These are phyloP conservation scores for Rubia balearica DNA, from an alignment of 305 asterid species.

Conservation along the genomic window DNA sequence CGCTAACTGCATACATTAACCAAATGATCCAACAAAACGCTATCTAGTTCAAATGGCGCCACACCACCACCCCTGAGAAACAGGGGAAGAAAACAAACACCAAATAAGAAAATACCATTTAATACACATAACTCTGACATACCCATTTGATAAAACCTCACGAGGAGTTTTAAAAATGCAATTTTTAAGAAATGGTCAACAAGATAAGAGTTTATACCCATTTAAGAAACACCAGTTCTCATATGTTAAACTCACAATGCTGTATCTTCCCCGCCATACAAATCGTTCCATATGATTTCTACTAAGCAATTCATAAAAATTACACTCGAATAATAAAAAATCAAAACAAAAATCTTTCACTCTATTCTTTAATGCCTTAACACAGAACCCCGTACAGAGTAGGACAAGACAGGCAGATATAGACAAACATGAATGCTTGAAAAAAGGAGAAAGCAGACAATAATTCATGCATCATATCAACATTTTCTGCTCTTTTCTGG, in stretches of 20 bases:
- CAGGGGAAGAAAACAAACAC: not conserved
- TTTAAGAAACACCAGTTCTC: not conserved
- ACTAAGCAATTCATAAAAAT: not conserved
- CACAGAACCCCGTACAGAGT: not conserved
- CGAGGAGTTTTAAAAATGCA: not conserved
- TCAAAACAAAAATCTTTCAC: not conserved
- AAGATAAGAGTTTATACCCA: not conserved
- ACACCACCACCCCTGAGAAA: not conserved
- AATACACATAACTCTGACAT: slow-evolving; percentile 9
- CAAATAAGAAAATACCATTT: not conserved
- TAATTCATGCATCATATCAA: slow-evolving; percentile 8
- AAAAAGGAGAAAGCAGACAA: not conserved
- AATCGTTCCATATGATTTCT: not conserved
- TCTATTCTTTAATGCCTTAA: not conserved
- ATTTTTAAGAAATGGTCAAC: not conserved
- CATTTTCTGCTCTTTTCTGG: not conserved
- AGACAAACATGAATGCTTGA: slow-evolving; percentile 7
- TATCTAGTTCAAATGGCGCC: not conserved
- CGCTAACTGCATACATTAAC: not conserved
- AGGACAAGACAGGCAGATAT: not conserved
- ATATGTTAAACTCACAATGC: not conserved
- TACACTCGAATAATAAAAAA: not conserved
- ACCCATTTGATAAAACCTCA: not conserved
- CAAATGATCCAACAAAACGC: not conserved
- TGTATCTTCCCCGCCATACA: not conserved